Evolutionary conservation across 2,329 filamentous ascomycete genomes (phyloP).

Genomic region (Fusarium sacchari): DNA sequence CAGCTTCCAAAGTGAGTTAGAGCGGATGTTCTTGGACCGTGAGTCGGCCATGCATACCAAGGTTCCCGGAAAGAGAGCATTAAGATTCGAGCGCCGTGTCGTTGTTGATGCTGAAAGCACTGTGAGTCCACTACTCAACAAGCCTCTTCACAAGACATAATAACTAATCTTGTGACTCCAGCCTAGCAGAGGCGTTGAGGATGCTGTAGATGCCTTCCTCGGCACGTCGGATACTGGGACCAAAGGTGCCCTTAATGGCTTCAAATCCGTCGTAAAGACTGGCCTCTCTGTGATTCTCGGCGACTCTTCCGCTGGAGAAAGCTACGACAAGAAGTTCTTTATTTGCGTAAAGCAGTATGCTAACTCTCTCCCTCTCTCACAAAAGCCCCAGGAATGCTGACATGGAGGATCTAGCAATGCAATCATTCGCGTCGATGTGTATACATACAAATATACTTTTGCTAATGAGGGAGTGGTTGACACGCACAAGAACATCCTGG

Average conservation of each 20-base stretch:
- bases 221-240: background rate
- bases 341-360: background rate
- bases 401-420: background rate
- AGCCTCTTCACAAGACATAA: accelerated
- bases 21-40: background rate
- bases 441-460: background rate
- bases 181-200: background rate
- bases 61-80: background rate
- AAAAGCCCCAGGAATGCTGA: accelerated
- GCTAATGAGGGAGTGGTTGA: background rate
- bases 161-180: background rate
- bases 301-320: background rate
- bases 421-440: background rate
- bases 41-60: background rate
- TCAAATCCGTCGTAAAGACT: background rate
- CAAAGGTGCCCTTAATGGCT: background rate
- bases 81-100: background rate
- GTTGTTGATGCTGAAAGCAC: background rate
- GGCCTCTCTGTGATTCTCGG: background rate
- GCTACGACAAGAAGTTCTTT: background rate
- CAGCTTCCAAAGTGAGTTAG: background rate
- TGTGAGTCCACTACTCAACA: background rate
- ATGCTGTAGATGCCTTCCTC: background rate
- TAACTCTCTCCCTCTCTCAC: background rate
- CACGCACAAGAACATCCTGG: background rate